These are phyloP conservation scores for Phycomyces nitens DNA, from an alignment of 192 early-diverging fungal genomes.

Conservation along the genomic window DNA sequence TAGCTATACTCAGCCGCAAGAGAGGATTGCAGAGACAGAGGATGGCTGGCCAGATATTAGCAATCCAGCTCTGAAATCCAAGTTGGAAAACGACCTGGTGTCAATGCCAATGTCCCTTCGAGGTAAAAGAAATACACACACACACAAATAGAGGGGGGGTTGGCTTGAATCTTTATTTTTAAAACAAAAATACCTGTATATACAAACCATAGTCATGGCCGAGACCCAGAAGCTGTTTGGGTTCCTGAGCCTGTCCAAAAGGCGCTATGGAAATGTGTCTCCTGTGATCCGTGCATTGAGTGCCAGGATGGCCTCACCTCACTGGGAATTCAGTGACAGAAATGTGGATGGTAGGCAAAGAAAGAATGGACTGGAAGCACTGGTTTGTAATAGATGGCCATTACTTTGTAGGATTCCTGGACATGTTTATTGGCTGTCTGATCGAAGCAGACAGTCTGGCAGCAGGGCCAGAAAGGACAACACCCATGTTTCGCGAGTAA, in stretches of 20 bases:
- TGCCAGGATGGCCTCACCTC: neutral
- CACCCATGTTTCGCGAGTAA: slow-evolving; percentile 5
- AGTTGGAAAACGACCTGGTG: neutral
- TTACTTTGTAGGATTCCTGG: slow-evolving; percentile 25
- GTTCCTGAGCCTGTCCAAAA: slow-evolving; percentile 30
- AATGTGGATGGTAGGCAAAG: slow-evolving; percentile 16
- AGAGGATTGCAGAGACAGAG: too few species aligned
- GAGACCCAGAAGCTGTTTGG: slow-evolving; percentile 47
- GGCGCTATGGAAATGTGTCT: slow-evolving; percentile 28
- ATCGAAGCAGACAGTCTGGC: slow-evolving; percentile 7
- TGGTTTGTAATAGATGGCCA: neutral
- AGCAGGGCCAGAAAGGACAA: neutral
- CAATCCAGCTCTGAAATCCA: neutral
- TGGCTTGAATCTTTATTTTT: too few species aligned
- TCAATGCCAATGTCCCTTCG: slow-evolving; percentile 7
- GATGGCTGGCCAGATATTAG: too few species aligned
- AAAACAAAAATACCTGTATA: neutral
- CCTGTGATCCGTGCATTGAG: slow-evolving; percentile 30
- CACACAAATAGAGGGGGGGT: neutral
- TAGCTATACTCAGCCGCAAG: neutral
- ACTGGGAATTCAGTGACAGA: slow-evolving; percentile 21
- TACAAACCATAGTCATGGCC: slow-evolving; percentile 23
- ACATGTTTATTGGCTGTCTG: slow-evolving; percentile 13
- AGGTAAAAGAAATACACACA: neutral
- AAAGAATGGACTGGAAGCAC: neutral